Conservation (phyloP, 331 rosid species). For the Dryas integrifolia region DNA sequence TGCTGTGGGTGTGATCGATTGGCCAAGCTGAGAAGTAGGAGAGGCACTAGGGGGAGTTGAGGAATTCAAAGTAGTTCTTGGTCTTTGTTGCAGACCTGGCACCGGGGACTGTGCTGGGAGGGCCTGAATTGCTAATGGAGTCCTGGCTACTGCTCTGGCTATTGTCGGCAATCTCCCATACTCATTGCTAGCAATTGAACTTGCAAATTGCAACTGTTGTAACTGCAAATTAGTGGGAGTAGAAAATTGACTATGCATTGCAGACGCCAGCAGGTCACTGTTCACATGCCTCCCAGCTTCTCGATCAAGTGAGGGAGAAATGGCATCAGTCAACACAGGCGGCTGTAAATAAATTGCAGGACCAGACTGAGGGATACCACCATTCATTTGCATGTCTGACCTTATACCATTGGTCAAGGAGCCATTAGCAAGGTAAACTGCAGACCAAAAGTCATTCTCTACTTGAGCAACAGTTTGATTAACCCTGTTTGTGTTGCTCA, state of each 20-base stretch:
- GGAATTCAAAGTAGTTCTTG: constrained; percentile 41
- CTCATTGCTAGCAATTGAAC: constrained; percentile 37
- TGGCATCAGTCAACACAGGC: constrained; percentile 39
- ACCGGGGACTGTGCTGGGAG: constrained; percentile 62
- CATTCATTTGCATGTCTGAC: constrained; percentile 36
- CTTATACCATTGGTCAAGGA: constrained; percentile 20
- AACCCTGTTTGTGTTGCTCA: constrained; percentile 25
- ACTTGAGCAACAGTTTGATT: constrained; percentile 39
- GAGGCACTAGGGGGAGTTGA: constrained; percentile 38
- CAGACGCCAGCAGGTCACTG: constrained; percentile 31
- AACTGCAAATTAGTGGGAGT: constrained; percentile 37
- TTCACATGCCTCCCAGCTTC: constrained; percentile 42
- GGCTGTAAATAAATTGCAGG: constrained; percentile 24
- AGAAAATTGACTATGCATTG: constrained; percentile 39
- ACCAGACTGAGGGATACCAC: constrained; percentile 25
- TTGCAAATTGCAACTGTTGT: constrained; percentile 35
- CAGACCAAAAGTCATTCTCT: constrained; percentile 50
- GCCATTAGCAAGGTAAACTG: constrained; percentile 16
- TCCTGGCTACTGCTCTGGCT: constrained; percentile 41
- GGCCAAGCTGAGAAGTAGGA: constrained; percentile 43
- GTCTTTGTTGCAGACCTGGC: constrained; percentile 42
- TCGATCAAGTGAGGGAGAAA: constrained; percentile 46
- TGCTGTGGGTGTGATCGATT: constrained; percentile 33
- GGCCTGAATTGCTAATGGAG: constrained; percentile 72
- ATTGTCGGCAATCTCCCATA: constrained; percentile 44